A percentile compares a stretch with the other conserved stretches of the same genome.
These are phyloP conservation scores for Aspergillus coremiiformis DNA, from an alignment of 495 filamentous ascomycete species.

Conservation along the genomic window DNA sequence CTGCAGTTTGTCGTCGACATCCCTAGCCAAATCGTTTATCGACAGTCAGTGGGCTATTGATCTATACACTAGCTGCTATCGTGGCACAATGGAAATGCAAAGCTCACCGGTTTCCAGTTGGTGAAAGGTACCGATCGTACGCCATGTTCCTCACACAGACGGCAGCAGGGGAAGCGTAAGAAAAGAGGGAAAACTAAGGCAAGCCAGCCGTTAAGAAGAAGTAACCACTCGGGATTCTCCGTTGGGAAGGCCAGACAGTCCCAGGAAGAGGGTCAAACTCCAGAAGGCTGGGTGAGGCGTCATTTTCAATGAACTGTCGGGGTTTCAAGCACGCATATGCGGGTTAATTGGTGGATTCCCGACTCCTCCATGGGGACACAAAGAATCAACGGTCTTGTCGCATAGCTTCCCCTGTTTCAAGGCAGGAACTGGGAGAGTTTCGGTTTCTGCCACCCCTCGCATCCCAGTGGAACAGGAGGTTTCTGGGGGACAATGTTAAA, in stretches of 20 bases:
- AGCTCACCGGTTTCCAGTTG: slow-evolving; percentile 12
- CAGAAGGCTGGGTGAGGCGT: slow-evolving; percentile 18
- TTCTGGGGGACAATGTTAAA: not conserved
- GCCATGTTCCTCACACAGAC: slow-evolving; percentile 3
- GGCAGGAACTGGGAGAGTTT: slow-evolving; percentile 12
- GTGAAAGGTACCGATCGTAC: slow-evolving; percentile 2
- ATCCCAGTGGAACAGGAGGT: slow-evolving; percentile 11
- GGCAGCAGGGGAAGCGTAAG: not conserved
- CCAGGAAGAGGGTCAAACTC: slow-evolving; percentile 9
- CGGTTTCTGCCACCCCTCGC: slow-evolving; percentile 15
- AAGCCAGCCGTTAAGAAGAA: not conserved
- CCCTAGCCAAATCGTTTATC: slow-evolving; percentile 4
- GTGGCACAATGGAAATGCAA: not conserved
- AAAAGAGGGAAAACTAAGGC: not conserved
- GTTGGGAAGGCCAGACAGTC: slow-evolving; percentile 3
- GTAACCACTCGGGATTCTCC: not conserved
- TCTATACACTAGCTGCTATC: not conserved
- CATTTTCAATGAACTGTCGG: slow-evolving; percentile 20
- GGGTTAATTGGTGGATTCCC: slow-evolving; percentile 8
- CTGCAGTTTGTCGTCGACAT: slow-evolving; percentile 5
- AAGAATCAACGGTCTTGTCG: slow-evolving; percentile 15
- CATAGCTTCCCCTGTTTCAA: slow-evolving; percentile 23
- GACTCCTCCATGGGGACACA: slow-evolving; percentile 9
- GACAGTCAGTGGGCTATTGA: slow-evolving; percentile 1
- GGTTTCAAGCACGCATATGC: slow-evolving; percentile 14